Evolutionary conservation across 371 early-diverging fungal species (phyloP), one percentile per base, ranked within the genome.

Genomic region (Actinomortierella wolfii): DNA sequence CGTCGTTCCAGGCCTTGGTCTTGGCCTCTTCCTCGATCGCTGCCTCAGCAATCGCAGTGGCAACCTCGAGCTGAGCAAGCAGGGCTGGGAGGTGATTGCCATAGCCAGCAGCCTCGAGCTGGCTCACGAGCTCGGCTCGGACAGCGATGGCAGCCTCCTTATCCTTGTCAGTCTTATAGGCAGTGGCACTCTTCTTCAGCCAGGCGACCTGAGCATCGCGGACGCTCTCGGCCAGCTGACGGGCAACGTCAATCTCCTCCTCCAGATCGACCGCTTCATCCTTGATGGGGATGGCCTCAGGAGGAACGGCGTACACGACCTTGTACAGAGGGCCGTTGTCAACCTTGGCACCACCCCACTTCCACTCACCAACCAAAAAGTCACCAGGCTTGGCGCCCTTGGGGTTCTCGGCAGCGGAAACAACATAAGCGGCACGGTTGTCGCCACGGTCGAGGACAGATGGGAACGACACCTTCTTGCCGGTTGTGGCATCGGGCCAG

Each of bases 381-480:
- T 96, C 97, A 0, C 95, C 95, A 0, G 88, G 76, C 61, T 88
- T 87, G 25, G 89, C 91, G 15, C 87, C 89, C 61, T 89, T 87
- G 28, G 94, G 92, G 18, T 87, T 57, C 34, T 76, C 61, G 5
- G 62, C 51, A 9, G 74, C 48, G n/a, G 80, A 80, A 40, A 76
- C 75, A 11, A 83, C 78, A 64, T 82, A 84, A 11, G 84, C 67
- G 13, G 84, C 78, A 47, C 76, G 39, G 34, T 67, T 68, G 21
- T 80, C 78, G 2, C 87, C 89, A 14, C 69, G 76, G 25, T 80
- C 62, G 29, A 92, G 64, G 6, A 64, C 40, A 40, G 59, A 51
- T 29, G 66, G 60, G 68, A 76, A 67, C 21, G 69, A 39, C 18
- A 54, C 18, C 62, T 75, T 80, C 52, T 66, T 71, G 45, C 70